These are phyloP conservation scores for Spergularia marina DNA, from an alignment of 148 eudicot species.

Conservation along the genomic window DNA sequence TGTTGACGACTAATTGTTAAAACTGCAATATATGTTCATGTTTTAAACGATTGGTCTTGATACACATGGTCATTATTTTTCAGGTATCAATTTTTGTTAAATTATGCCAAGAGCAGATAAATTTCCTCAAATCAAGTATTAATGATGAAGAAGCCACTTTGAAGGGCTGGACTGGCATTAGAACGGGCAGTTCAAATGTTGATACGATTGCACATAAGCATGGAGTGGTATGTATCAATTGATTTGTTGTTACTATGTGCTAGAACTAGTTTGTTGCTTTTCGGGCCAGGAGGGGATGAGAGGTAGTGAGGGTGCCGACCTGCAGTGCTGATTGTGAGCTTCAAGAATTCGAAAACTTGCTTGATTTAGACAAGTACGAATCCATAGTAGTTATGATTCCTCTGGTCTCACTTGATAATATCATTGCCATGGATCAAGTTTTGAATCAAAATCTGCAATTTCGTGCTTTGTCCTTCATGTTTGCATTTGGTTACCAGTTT, in stretches of 20 bases:
- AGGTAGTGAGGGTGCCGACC: neutral
- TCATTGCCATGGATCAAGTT: no score
- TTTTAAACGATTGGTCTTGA: neutral
- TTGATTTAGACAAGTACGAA: neutral
- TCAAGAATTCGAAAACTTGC: neutral
- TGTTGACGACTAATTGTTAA: neutral
- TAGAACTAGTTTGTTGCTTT: neutral
- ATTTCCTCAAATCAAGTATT: conserved; percentile 68
- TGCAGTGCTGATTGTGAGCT: neutral
- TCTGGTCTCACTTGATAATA: no score
- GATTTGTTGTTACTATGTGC: neutral
- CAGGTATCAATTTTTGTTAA: conserved; percentile 86
- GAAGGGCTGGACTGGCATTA: conserved; percentile 87
- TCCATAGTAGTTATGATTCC: no score
- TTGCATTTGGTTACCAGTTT: neutral
- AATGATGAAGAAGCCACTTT: conserved; percentile 69
- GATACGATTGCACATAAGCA: conserved; percentile 97
- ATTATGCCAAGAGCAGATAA: conserved; percentile 91
- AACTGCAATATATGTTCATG: neutral
- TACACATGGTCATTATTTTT: conserved; percentile 15
- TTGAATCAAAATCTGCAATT: no score
- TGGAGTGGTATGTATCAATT: conserved; percentile 72
- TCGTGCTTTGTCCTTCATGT: no score
- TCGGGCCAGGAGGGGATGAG: neutral
- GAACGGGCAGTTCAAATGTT: conserved; percentile 57